A percentile compares a stretch with the other conserved stretches of the same genome.
These are phyloP conservation scores for Allium fistulosum DNA, from an alignment of 106 monocot species.

Conservation along the genomic window DNA sequence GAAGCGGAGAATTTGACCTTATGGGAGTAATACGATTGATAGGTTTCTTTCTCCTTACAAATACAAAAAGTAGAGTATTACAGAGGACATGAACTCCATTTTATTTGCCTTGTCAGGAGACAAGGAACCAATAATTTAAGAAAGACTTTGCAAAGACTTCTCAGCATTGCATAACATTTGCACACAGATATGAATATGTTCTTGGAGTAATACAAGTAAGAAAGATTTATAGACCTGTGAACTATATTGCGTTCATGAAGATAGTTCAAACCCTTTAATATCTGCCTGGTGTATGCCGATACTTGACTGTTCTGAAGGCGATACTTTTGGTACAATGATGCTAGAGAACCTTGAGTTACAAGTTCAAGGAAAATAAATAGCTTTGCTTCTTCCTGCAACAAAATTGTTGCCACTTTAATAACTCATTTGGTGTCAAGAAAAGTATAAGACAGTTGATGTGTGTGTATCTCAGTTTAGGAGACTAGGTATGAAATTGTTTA, in stretches of 20 bases:
- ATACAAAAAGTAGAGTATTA: not conserved
- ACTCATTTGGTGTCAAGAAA: no score
- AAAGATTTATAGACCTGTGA: conserved; percentile 61
- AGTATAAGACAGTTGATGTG: no score
- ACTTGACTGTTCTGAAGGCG: conserved; percentile 66
- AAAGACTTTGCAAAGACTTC: no score
- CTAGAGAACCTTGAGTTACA: conserved; percentile 89
- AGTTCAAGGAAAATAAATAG: conserved; percentile 87
- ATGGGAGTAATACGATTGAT: no score
- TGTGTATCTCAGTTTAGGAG: no score
- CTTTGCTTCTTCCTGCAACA: conserved; percentile 67
- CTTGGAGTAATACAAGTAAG: not conserved
- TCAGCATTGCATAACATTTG: no score
- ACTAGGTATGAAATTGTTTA: no score
- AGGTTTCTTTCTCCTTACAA: not conserved
- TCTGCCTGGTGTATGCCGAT: conserved; percentile 85
- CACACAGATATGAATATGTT: no score
- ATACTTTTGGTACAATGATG: conserved; percentile 74
- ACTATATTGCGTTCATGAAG: conserved; percentile 83
- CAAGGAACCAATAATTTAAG: no score
- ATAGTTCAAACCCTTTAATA: conserved; percentile 70
- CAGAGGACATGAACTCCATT: not conserved
- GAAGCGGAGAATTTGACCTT: no score
- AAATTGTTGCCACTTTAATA: not conserved
- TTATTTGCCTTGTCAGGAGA: not conserved